Percentiles rank a stretch among this genome's conserved stretches.
These are phyloP conservation scores for Diaporthe amygdali DNA, from an alignment of 2,329 filamentous ascomycete genomes.

Conservation along the genomic window DNA sequence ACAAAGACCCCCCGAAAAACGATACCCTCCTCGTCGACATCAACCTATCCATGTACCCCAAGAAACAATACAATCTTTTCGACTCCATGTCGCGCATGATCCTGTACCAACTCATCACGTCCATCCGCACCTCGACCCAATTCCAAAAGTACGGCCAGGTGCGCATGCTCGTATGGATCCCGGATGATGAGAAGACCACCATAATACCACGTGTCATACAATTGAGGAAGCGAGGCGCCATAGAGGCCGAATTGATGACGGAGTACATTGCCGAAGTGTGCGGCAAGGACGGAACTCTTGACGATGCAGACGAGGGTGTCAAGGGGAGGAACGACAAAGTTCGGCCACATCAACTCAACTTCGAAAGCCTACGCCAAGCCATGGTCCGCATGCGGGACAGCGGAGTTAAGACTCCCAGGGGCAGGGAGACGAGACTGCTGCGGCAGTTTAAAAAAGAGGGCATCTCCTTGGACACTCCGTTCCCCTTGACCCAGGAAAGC, in stretches of 20 bases:
- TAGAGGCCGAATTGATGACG: conserved; percentile 66
- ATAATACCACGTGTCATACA: conserved; percentile 66
- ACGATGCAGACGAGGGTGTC: background rate
- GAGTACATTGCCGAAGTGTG: conserved; percentile 66
- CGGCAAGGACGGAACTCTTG: conserved; percentile 37
- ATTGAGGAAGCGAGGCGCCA: conserved; percentile 58
- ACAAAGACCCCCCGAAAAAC: conserved; percentile 57
- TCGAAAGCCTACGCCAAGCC: conserved; percentile 46
- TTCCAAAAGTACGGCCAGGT: conserved; percentile 81
- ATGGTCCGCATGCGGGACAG: conserved; percentile 52
- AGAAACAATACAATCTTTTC: conserved; percentile 55
- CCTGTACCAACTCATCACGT: conserved; percentile 64
- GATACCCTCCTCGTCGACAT: conserved; percentile 75
- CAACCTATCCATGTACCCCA: conserved; percentile 65
- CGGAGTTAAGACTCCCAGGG: conserved; percentile 48
- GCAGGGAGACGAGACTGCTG: conserved; percentile 45
- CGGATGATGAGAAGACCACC: conserved; percentile 61
- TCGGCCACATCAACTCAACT: conserved; percentile 53
- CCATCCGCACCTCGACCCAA: conserved; percentile 61
- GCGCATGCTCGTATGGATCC: conserved; percentile 77
- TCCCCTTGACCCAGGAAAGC: conserved; percentile 27
- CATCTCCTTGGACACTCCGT: conserved; percentile 24
- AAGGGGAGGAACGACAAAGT: conserved; percentile 31
- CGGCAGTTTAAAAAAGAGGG: conserved; percentile 29
- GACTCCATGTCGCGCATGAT: conserved; percentile 63